Conservation (phyloP, 768 basidiomycete species). For the Russula abietina region DNA sequence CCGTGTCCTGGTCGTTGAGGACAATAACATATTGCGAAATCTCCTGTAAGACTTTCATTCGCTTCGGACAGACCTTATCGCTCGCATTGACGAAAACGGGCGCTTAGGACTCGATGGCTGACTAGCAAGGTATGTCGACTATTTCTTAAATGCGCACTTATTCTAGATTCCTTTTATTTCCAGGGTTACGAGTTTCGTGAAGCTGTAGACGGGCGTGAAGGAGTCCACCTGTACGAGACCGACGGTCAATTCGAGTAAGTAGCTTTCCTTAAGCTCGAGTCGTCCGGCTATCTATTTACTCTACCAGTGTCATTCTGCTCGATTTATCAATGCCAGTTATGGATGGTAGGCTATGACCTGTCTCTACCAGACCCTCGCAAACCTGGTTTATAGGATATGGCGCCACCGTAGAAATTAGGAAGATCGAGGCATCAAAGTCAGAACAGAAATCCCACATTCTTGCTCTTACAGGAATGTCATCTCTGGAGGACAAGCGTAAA, state of each 20-base stretch:
- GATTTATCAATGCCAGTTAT: slow-evolving; percentile 94
- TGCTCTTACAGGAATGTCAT: slow-evolving; percentile 90
- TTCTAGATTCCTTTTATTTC: slow-evolving; percentile 3
- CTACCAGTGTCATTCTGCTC: slow-evolving; percentile 67
- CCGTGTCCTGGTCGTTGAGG: slow-evolving; percentile 81
- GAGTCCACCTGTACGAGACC: slow-evolving; percentile 65
- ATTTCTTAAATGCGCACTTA: not conserved
- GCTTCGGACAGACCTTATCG: not conserved
- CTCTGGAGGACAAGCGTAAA: slow-evolving; percentile 82
- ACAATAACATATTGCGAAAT: slow-evolving; percentile 79
- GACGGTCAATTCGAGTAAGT: slow-evolving; percentile 85
- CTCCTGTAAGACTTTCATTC: slow-evolving; percentile 55
- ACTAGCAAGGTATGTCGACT: slow-evolving; percentile 41
- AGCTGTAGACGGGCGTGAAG: slow-evolving; percentile 80
- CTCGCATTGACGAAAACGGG: slow-evolving; percentile 14
- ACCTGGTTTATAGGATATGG: slow-evolving; percentile 53
- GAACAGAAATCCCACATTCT: slow-evolving; percentile 47
- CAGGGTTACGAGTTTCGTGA: slow-evolving; percentile 71
- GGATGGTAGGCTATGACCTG: slow-evolving; percentile 50
- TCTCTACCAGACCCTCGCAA: not conserved
- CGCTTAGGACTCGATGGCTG: slow-evolving; percentile 57
- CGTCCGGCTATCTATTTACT: slow-evolving; percentile 6
- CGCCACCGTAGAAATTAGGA: slow-evolving; percentile 77
- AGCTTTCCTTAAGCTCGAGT: not conserved
- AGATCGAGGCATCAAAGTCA: slow-evolving; percentile 47